These are phyloP conservation scores for Fusarium miscanthi DNA, from an alignment of 2,329 filamentous ascomycete species.

Conservation along the genomic window DNA sequence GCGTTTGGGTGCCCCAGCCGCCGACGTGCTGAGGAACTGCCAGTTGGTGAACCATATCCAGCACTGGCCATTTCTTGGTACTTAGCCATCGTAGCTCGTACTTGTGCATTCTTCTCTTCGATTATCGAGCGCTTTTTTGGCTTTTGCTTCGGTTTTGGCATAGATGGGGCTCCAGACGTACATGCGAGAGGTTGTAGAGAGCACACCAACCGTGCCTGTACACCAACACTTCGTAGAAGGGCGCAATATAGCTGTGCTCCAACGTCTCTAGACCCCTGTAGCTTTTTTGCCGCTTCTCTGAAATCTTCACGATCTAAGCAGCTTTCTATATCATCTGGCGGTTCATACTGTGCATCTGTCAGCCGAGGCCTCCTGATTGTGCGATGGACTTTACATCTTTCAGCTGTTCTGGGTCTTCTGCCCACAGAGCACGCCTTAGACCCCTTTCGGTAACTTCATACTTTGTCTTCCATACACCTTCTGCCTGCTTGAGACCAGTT, in stretches of 20 bases:
- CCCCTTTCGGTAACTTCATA: slow-evolving; percentile 80
- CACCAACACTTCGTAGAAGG: slow-evolving; percentile 81
- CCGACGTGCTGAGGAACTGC: slow-evolving; percentile 55
- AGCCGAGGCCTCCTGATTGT: slow-evolving; percentile 20
- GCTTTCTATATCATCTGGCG: slow-evolving; percentile 73
- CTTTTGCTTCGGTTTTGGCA: slow-evolving; percentile 54
- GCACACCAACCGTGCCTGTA: slow-evolving; percentile 86
- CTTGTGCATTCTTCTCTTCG: slow-evolving; percentile 49
- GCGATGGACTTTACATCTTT: slow-evolving; percentile 59
- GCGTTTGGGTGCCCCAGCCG: slow-evolving; percentile 67
- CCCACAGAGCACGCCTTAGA: slow-evolving; percentile 78
- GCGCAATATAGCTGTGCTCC: slow-evolving; percentile 93
- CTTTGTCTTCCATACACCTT: slow-evolving; percentile 72
- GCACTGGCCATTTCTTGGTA: slow-evolving; percentile 50
- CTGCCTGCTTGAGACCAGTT: slow-evolving; percentile 78
- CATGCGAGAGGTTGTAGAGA: slow-evolving; percentile 88
- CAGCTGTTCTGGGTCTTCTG: slow-evolving; percentile 71
- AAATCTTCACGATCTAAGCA: slow-evolving; percentile 80
- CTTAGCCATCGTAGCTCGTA: slow-evolving; percentile 54
- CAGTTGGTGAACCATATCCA: slow-evolving; percentile 46
- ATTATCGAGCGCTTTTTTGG: slow-evolving; percentile 46
- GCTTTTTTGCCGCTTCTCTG: slow-evolving; percentile 70
- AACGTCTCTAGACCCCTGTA: slow-evolving; percentile 87
- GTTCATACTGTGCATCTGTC: slow-evolving; percentile 59
- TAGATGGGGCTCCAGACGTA: slow-evolving; percentile 61